Evolutionary conservation across 2,329 filamentous ascomycete genomes (phyloP), one percentile per base, ranked within the genome.

Genomic region (Fusarium metavorans): DNA sequence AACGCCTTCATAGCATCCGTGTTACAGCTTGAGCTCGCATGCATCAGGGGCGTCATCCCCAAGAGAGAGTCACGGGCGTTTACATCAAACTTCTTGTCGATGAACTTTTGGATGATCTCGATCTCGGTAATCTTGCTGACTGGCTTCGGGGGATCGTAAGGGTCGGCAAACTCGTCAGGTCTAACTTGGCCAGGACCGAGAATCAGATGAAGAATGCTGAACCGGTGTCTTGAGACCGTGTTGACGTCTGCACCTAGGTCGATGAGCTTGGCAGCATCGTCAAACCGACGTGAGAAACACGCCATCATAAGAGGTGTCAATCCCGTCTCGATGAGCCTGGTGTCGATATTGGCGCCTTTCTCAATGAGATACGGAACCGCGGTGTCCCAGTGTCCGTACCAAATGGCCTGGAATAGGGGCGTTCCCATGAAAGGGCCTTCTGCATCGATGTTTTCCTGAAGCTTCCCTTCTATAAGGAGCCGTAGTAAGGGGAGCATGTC

Each of bases 41-140:
- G 75, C 77, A 79, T 79, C 37, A 79, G 59, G 2, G 77, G 77
- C 7, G 77, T 79, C 77, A 79, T 79, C n/a, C 77, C 77, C 10
- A 78, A 54, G 18, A 79, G 58, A 20, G 73, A 69, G 61, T 79
- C 77, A 20, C 73, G 68, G n/a, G 76, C 71, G 35, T 79, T 70
- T 14, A 79, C 75, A 34, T 79, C 76, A 6, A 79, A 78, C 8
- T 77, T 77, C 54, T 73, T 76, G 58, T 70, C 64, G 14, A 79
- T 68, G 18, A 79, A 76, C 5, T 78, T 79, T 39, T 68, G 39
- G 32, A 79, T 78, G 39, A 79, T 76, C n/a, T 79, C 77, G 23
- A 72, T 66, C 58, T 79, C 77, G 9, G 77, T 72, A 4, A 68
- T 66, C 7, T 63, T 66, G 61, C 68, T 76, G 7, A 34, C 20